Evolutionary conservation across 352 stramenopile species (phyloP).

Genomic region (Poterioochromonas sp.): DNA sequence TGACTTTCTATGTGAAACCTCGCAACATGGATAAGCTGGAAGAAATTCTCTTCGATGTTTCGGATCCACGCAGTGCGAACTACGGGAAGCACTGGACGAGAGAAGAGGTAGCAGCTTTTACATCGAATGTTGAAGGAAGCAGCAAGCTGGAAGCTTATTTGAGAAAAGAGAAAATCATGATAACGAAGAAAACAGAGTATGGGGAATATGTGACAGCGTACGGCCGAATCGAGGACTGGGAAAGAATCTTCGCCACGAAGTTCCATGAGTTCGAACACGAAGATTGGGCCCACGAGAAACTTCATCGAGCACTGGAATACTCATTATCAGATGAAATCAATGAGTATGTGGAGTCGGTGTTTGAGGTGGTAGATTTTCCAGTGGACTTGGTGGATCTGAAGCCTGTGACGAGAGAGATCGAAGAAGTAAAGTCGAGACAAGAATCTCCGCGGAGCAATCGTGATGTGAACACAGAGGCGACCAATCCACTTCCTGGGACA

Average conservation of each 20-base stretch:
- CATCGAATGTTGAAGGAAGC: not conserved
- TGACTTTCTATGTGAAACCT: not conserved
- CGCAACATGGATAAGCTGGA: not conserved
- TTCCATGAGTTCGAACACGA: slow-evolving; percentile 16
- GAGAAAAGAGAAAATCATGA: not conserved
- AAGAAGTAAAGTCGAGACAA: too few relatives aligned
- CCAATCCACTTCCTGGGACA: too few relatives aligned
- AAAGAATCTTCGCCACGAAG: not conserved
- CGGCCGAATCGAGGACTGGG: not conserved
- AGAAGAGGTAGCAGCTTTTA: not conserved
- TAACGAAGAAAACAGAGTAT: not conserved
- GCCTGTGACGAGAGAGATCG: too few relatives aligned
- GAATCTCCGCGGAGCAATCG: too few relatives aligned
- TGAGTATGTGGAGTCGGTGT: too few relatives aligned
- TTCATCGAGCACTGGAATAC: too few relatives aligned
- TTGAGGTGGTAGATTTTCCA: too few relatives aligned
- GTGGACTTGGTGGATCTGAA: too few relatives aligned
- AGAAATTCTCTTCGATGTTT: not conserved
- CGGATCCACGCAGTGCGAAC: not conserved
- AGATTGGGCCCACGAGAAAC: too few relatives aligned
- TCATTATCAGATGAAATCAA: too few relatives aligned
- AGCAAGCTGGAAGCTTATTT: not conserved
- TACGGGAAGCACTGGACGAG: not conserved
- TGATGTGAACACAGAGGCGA: too few relatives aligned
- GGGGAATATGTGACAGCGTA: not conserved